Evolutionary conservation across 768 basidiomycete genomes (phyloP).

Genomic region (Lactifluus hygrophoroides): DNA sequence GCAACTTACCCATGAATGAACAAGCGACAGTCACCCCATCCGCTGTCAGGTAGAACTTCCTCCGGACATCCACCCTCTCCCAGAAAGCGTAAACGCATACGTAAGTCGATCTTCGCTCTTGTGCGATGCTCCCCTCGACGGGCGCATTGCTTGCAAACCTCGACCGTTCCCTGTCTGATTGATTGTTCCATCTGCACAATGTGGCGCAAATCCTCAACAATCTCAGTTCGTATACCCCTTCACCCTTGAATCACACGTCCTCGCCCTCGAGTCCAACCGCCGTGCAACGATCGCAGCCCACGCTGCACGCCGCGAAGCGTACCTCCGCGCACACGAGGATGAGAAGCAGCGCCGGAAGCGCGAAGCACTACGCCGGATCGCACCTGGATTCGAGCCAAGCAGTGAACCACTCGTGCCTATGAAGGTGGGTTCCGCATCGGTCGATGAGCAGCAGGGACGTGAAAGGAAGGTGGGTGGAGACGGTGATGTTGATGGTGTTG

Average conservation of each 20-base stretch:
- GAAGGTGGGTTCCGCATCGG: background rate
- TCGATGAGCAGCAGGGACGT: background rate
- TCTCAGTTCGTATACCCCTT: conserved; percentile 92
- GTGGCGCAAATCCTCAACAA: background rate
- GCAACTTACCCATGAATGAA: background rate
- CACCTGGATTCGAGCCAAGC: conserved; percentile 64
- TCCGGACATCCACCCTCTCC: conserved; percentile 89
- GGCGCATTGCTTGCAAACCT: background rate
- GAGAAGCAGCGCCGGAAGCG: conserved; percentile 57
- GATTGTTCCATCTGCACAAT: background rate
- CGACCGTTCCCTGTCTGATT: background rate
- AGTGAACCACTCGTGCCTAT: conserved; percentile 14
- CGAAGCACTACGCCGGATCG: conserved; percentile 66
- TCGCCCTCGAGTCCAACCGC: conserved; percentile 68
- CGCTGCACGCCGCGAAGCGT: conserved; percentile 57
- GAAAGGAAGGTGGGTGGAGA: background rate
- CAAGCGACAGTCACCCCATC: background rate
- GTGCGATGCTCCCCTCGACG: background rate
- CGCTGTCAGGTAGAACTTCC: conserved; percentile 66
- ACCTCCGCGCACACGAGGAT: conserved; percentile 63
- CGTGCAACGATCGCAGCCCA: conserved; percentile 58
- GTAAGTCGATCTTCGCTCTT: conserved; percentile 35
- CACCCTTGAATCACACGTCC: conserved; percentile 80
- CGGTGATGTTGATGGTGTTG: background rate
- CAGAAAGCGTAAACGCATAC: conserved; percentile 83